Conservation (phyloP, 73 alveolate species). For the Durusdinium trenchii region DNA sequence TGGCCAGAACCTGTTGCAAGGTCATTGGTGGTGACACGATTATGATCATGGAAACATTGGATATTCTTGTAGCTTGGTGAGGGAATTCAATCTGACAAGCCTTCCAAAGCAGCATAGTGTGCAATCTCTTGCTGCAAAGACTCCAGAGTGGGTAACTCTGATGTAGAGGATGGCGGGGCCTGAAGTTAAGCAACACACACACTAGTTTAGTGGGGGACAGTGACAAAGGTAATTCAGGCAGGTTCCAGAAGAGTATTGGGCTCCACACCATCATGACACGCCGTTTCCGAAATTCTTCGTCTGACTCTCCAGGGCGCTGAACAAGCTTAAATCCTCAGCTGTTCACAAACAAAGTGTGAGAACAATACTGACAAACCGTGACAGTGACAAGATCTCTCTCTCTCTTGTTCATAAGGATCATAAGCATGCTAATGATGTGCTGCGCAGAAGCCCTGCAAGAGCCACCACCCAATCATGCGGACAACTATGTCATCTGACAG, state of each 20-base stretch:
- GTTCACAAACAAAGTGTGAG: not conserved
- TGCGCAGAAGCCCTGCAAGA: too few relatives aligned
- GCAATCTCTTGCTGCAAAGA: not conserved
- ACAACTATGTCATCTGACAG: too few relatives aligned
- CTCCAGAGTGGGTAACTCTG: not conserved
- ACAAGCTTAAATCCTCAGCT: not conserved
- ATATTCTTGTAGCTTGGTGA: too few relatives aligned
- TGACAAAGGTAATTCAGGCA: not conserved
- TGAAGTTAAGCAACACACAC: too few relatives aligned
- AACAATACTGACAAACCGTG: too few relatives aligned
- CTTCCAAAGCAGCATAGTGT: not conserved
- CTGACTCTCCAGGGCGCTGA: not conserved
- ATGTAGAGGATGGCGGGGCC: not conserved
- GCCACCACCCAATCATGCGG: too few relatives aligned
- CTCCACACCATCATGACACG: not conserved
- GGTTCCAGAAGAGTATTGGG: not conserved
- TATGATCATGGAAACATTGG: not conserved
- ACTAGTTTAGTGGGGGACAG: too few relatives aligned
- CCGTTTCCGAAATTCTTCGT: not conserved
- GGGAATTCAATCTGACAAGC: not conserved
- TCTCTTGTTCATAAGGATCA: too few relatives aligned
- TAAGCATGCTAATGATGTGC: too few relatives aligned
- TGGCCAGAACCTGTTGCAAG: not conserved
- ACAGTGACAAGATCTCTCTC: too few relatives aligned
- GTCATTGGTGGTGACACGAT: not conserved